Evolutionary conservation across 2,329 filamentous ascomycete genomes (phyloP), one percentile per base, ranked within the genome.

Genomic region (Pseudogymnoascus sp.): DNA sequence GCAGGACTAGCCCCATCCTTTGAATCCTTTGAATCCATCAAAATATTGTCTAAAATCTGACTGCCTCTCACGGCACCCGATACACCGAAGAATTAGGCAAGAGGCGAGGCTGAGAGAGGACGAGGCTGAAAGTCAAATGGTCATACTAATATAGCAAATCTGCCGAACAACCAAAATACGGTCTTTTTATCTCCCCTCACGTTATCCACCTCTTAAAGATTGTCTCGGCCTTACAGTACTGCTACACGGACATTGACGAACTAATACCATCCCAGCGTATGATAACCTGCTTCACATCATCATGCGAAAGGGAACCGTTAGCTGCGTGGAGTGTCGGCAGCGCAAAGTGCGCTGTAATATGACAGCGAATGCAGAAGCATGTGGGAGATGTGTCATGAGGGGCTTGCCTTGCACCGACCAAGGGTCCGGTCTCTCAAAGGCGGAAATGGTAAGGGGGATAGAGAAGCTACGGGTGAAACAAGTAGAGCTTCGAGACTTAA

Each of bases 271-370:
- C 23, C 25, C 2, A 65, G 40, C 31, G 25, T 14, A 31, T 12
- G 50, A 16, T 7, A 59, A 59, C 16, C 62, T 62, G 7, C 66
- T 64, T n/a, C 36, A 44, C 7, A 75, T 72, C 46, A 73, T 69
- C 8, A 70, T 73, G 69, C 70, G 73, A 3, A 64, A 72, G 3
- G 73, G 75, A 12, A 75, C 71, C 3, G 71, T 68, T 64, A 75
- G 72, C 64, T 77, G 75, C 62, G 65, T 69, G 28, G 75, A 75
- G 75, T 81, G 80, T 64, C 76, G 78, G 42, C 76, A 79, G 38
- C 77, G 80, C 60, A 82, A 81, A 70, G 79, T 81, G 28, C 75
- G 76, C 61, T 82, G 80, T 69, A 76, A 78, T 61, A 79, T 75
- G 63, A 71, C 72, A 25, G 65, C 72, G n/a, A 74, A 74, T 38